phyloP scores from a whole-genome alignment of 805 yeast genomes.

The Myxozyma neglecta region DNA sequence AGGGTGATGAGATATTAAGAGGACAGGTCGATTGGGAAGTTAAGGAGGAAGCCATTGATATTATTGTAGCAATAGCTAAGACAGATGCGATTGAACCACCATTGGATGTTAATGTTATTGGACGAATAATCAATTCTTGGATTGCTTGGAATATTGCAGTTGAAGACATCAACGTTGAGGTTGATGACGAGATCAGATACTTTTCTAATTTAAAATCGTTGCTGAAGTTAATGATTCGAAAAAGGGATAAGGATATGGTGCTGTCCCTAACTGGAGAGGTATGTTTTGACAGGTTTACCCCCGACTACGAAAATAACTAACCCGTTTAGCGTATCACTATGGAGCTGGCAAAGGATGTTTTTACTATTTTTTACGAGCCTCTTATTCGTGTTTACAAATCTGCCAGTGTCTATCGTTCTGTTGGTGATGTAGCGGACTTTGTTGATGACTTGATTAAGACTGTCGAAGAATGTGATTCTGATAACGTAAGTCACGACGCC shows the following conservation, averaged over 20 bases:
- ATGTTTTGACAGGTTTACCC: background rate
- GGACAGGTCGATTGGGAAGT: conserved; percentile 40
- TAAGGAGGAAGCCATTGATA: conserved; percentile 33
- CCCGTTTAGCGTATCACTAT: conserved; percentile 76
- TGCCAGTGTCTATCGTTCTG: conserved; percentile 64
- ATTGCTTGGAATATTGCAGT: conserved; percentile 43
- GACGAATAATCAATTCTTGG: conserved; percentile 37
- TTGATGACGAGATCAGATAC: conserved; percentile 23
- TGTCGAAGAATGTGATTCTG: conserved; percentile 52
- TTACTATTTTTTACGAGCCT: conserved; percentile 73
- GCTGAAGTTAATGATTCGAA: conserved; percentile 62
- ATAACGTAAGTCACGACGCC: conserved; percentile 51
- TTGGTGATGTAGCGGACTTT: conserved; percentile 63
- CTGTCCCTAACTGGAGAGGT: conserved; percentile 40
- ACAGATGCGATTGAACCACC: conserved; percentile 28
- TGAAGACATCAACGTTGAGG: conserved; percentile 31
- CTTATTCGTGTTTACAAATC: conserved; percentile 65
- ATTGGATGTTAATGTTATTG: conserved; percentile 31
- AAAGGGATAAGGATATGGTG: conserved; percentile 72
- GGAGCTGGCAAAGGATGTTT: conserved; percentile 67
- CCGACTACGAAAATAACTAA: conserved; percentile 38
- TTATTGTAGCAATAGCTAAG: conserved; percentile 35
- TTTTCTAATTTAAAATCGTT: conserved; percentile 51
- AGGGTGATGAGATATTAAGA: conserved; percentile 37
- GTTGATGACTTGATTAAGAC: conserved; percentile 63